Evolutionary conservation across 179 eudicot genomes (phyloP).

Genomic region (Spergularia azorica): DNA sequence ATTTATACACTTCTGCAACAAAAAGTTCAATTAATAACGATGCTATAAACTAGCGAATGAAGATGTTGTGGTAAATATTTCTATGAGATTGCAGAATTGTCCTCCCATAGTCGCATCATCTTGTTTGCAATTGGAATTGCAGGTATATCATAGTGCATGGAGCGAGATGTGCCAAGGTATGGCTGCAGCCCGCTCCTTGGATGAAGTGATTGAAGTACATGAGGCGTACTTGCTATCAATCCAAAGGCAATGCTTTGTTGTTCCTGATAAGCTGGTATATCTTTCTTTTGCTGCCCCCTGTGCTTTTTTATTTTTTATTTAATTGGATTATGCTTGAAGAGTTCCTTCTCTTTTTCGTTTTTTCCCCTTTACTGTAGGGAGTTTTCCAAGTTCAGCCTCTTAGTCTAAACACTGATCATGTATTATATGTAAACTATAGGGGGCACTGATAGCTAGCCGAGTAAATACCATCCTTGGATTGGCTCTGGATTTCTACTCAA

Average conservation of each 20-base stretch:
- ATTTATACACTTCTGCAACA: background rate
- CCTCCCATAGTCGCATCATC: background rate
- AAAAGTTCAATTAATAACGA: background rate
- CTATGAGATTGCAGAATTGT: background rate
- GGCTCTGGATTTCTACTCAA: conserved; percentile 81
- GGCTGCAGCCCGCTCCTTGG: conserved; percentile 84
- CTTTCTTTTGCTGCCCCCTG: too few relatives aligned
- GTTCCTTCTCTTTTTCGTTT: conserved; percentile 13
- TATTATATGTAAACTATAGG: conserved; percentile 37
- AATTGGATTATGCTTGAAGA: background rate
- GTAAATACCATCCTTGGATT: conserved; percentile 88
- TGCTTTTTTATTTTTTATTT: background rate
- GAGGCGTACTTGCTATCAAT: conserved; percentile 90
- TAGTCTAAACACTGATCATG: background rate
- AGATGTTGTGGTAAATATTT: background rate
- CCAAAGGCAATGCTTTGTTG: conserved; percentile 96
- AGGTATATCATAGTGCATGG: conserved; percentile 99
- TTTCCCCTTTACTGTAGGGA: background rate
- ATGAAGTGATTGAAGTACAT: conserved; percentile 93
- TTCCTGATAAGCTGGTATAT: conserved; percentile 92
- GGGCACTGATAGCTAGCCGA: conserved; percentile 94
- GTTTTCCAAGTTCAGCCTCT: background rate
- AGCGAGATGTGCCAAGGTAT: conserved; percentile 88
- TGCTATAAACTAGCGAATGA: background rate
- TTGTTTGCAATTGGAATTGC: conserved; percentile 18